These are phyloP conservation scores for Emericellopsis cladophorae DNA, from an alignment of 2,329 filamentous ascomycete species.

Conservation along the genomic window DNA sequence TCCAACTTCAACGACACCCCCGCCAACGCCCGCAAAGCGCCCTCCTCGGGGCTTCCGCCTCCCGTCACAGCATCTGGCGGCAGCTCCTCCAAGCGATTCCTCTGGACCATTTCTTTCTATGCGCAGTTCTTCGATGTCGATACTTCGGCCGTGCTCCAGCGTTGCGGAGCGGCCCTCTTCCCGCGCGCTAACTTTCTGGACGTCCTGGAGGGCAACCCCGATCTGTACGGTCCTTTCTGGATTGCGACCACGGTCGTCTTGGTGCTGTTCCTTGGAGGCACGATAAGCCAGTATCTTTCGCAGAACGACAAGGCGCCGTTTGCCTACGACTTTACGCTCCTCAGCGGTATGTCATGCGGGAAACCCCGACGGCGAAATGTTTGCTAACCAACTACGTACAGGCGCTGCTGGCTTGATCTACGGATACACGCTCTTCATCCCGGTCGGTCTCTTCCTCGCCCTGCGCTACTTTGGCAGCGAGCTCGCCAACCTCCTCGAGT, in stretches of 20 bases:
- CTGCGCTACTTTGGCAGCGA: slow-evolving; percentile 94
- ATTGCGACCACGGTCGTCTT: slow-evolving; percentile 96
- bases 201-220: slow-evolving; percentile 90
- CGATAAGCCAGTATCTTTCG: slow-evolving; percentile 82
- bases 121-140: slow-evolving; percentile 98
- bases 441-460: slow-evolving; percentile 72
- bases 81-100: slow-evolving; percentile 62
- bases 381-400: slow-evolving; percentile 14
- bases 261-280: slow-evolving; percentile 89
- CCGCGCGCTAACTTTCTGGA: slow-evolving; percentile 93
- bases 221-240: slow-evolving; percentile 96
- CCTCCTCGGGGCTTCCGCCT: slow-evolving; percentile 39
- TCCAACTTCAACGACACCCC: slow-evolving; percentile 64
- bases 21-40: slow-evolving; percentile 31
- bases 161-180: slow-evolving; percentile 81
- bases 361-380: not conserved
- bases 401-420: slow-evolving; percentile 86
- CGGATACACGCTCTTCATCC: slow-evolving; percentile 84
- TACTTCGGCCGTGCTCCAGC: slow-evolving; percentile 74
- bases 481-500: slow-evolving; percentile 85
- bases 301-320: slow-evolving; percentile 59
- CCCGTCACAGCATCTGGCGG: slow-evolving; percentile 38
- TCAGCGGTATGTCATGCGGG: slow-evolving; percentile 53
- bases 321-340: slow-evolving; percentile 78
- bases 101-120: slow-evolving; percentile 91